Evolutionary conservation across 1,139 yeast genomes (phyloP), one percentile per base, ranked within the genome.

Genomic region (Geotrichum fermentans): DNA sequence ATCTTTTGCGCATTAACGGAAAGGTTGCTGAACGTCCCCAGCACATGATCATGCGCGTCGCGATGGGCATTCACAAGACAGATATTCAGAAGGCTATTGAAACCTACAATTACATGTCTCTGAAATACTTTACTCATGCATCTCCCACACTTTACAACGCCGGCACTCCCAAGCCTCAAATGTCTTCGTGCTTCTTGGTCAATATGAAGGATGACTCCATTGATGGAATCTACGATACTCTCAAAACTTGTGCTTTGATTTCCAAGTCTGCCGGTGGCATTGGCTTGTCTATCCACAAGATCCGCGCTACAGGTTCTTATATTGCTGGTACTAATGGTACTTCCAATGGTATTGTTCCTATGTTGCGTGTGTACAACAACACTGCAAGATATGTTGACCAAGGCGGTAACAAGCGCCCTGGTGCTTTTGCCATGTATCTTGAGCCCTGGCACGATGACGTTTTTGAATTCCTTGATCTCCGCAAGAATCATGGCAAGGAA

Each of bases 401-500:
- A 72, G 96, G 96, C 65, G 96, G 96, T 60, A 87, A 87, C 73
- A 88, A 88, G 69, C 79, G 96, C 64, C 96, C 96, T 2, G 96
- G 96, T 62, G 96, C 96, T 13, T 84, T 87, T 67, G 95, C 96
- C 38, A 71, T 87, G 51, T 87, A 87, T 67, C 73, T 87, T 52
- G 96, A 87, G 70, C 95, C 96, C 58, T 87, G 96, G 96, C 96
- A 87, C 63, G 79, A 87, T 21, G 96, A 87, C 64, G 77, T 87
- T 51, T 82, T 85, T 64, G 95, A 86, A 53, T 83, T 87, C 63
- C 72, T 87, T 50, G 94, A 87, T 58, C 78, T 87, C 58, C 80
- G 95, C 68, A 87, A 87, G 71, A 87, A 86, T 66, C 95, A 87
- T 64, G 96, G 96, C 56, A 87, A 85, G 63, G 96, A 87, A 70